phyloP scores from a whole-genome alignment of 2,329 filamentous ascomycete species.

The Cytospora leucostoma region DNA sequence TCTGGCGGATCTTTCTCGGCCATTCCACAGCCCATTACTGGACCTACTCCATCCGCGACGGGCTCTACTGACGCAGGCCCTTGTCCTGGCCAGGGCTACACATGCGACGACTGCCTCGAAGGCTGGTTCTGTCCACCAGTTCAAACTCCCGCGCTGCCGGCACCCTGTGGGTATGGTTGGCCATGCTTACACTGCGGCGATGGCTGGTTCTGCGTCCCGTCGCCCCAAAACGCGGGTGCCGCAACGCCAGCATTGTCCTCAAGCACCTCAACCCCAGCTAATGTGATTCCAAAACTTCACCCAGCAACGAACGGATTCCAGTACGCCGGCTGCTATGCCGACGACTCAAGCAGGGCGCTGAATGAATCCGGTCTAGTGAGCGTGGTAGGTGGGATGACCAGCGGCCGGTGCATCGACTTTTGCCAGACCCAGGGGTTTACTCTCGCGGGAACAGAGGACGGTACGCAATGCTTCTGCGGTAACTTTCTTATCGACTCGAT shows the following conservation, averaged over 20 bases:
- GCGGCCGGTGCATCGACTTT: conserved; percentile 45
- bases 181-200: conserved; percentile 26
- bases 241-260: not conserved
- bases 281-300: not conserved
- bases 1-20: not conserved
- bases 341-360: conserved; percentile 16
- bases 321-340: conserved; percentile 23
- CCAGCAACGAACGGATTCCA: conserved; percentile 12
- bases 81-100: conserved; percentile 26
- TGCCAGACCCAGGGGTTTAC: conserved; percentile 48
- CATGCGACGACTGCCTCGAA: conserved; percentile 25
- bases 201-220: conserved; percentile 27
- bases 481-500: conserved; percentile 42
- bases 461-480: conserved; percentile 51
- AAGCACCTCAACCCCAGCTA: not conserved
- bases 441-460: conserved; percentile 52
- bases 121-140: conserved; percentile 28
- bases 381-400: conserved; percentile 22
- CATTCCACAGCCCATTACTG: not conserved
- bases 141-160: conserved; percentile 25
- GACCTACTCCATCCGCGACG: not conserved
- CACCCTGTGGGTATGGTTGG: conserved; percentile 27
- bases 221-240: conserved; percentile 3
- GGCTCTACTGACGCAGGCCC: conserved; percentile 7
- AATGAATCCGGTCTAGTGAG: conserved; percentile 7